phyloP scores from a whole-genome alignment of 805 yeast genomes.

The Candida sakaeoensis region DNA sequence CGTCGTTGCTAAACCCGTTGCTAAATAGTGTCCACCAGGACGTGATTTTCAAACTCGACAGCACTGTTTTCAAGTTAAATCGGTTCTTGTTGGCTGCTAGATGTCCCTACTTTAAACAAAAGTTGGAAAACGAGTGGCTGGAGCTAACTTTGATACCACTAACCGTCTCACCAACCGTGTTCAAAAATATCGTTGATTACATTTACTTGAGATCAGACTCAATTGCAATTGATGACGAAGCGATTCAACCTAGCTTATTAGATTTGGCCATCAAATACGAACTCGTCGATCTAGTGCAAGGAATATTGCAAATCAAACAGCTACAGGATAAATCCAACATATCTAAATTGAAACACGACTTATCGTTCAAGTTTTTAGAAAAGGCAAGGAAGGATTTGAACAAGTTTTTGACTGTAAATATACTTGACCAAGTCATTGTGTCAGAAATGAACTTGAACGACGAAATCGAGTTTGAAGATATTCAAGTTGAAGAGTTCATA shows the following conservation, averaged over 20 bases:
- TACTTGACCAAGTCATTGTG: constrained; percentile 18
- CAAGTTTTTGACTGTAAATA: constrained; percentile 20
- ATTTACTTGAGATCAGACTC: constrained; percentile 30
- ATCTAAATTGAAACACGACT: constrained; percentile 28
- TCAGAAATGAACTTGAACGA: constrained; percentile 15
- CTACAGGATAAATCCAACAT: constrained; percentile 18
- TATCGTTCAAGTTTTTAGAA: constrained; percentile 30
- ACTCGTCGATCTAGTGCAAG: constrained; percentile 34
- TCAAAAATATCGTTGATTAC: constrained; percentile 26
- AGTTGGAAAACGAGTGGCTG: constrained; percentile 21
- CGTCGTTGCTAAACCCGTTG: constrained; percentile 39
- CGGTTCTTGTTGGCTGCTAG: constrained; percentile 35
- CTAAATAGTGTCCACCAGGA: constrained; percentile 29
- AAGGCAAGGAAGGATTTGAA: constrained; percentile 32
- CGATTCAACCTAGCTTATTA: constrained; percentile 17
- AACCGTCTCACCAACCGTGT: constrained; percentile 14
- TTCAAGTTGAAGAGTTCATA: constrained; percentile 17
- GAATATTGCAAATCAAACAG: constrained; percentile 24
- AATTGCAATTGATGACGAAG: constrained; percentile 20
- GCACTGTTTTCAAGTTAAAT: constrained; percentile 19
- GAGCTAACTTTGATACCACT: constrained; percentile 13
- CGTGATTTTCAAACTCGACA: constrained; percentile 23
- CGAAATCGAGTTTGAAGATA: constrained; percentile 30
- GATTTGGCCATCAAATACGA: constrained; percentile 30
- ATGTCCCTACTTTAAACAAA: constrained; percentile 21